phyloP scores from a whole-genome alignment of 306 rosid genomes.

The Prunus kanzakura region DNA sequence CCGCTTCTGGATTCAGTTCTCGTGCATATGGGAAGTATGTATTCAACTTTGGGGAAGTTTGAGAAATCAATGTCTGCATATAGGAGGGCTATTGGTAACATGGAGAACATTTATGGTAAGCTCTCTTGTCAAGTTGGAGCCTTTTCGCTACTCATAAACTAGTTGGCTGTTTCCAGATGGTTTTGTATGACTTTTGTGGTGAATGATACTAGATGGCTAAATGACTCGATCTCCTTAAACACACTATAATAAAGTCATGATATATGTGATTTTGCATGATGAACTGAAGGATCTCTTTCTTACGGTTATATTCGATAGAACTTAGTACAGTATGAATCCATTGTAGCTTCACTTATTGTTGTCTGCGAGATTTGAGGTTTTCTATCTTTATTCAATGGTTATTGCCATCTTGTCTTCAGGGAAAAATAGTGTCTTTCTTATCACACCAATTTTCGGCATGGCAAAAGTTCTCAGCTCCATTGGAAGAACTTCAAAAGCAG shows the following conservation, averaged over 20 bases:
- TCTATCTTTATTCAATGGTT: not conserved
- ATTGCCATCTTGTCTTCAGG: conserved; percentile 41
- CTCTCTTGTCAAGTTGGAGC: not conserved
- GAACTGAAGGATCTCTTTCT: not conserved
- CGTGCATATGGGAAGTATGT: conserved; percentile 95
- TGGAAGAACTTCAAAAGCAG: conserved; percentile 67
- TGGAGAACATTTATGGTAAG: conserved; percentile 65
- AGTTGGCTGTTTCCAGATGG: not conserved
- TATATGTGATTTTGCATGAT: not conserved
- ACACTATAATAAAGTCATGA: not conserved
- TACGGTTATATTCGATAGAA: not conserved
- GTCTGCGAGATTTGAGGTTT: not conserved
- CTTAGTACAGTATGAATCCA: not conserved
- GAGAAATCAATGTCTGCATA: conserved; percentile 55
- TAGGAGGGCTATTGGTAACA: conserved; percentile 66
- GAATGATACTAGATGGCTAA: not conserved
- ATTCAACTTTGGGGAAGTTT: conserved; percentile 55
- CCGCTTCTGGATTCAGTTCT: conserved; percentile 70
- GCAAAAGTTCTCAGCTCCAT: conserved; percentile 63
- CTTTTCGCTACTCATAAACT: not conserved
- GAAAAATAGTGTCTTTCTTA: conserved; percentile 53
- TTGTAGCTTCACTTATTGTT: not conserved
- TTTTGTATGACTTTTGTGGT: not conserved
- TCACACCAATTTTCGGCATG: conserved; percentile 71
- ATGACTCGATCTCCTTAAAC: not conserved